Percentiles rank a stretch among this genome's conserved stretches.
Evolutionary conservation across 1,284 basidiomycete species (phyloP).

Genomic region (Pseudozyma pruni): DNA sequence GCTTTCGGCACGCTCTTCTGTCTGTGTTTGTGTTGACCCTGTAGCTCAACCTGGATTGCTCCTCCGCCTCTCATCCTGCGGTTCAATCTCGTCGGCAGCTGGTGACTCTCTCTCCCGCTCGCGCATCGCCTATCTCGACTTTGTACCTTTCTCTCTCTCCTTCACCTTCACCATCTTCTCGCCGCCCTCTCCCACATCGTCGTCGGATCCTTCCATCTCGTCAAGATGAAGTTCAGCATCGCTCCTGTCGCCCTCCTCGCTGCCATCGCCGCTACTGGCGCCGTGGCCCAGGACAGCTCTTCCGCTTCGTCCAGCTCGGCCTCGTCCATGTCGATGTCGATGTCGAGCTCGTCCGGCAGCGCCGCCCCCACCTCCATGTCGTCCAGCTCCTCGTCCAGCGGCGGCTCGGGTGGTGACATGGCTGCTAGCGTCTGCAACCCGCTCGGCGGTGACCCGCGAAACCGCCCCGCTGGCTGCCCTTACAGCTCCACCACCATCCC

Average conservation of each 20-base stretch:
- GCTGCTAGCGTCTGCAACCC: slow-evolving; percentile 44
- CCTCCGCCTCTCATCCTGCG: neutral
- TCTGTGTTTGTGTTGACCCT: too few relatives aligned
- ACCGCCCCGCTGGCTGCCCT: slow-evolving; percentile 39
- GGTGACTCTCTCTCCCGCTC: neutral
- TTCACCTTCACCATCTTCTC: slow-evolving; percentile 12
- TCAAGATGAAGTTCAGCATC: slow-evolving; percentile 58
- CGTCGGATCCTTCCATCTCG: neutral
- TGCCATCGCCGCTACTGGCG: slow-evolving; percentile 47
- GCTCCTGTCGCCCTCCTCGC: slow-evolving; percentile 53
- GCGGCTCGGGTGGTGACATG: slow-evolving; percentile 18
- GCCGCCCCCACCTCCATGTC: slow-evolving; percentile 34
- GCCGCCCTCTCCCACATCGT: neutral
- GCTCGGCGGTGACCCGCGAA: slow-evolving; percentile 44
- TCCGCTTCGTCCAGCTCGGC: slow-evolving; percentile 20
- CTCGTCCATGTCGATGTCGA: slow-evolving; percentile 11
- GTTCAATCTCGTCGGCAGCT: neutral
- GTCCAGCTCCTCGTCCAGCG: slow-evolving; percentile 14
- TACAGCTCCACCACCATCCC: slow-evolving; percentile 55
- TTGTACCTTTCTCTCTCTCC: neutral
- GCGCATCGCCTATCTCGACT: neutral
- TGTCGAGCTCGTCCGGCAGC: slow-evolving; percentile 20
- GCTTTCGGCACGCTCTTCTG: neutral
- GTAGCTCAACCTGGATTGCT: too few relatives aligned
- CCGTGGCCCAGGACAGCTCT: slow-evolving; percentile 46